Base-by-base conservation (phyloP, 2,329 filamentous ascomycete species). In the Reticulascus tulasneorum region DNA sequence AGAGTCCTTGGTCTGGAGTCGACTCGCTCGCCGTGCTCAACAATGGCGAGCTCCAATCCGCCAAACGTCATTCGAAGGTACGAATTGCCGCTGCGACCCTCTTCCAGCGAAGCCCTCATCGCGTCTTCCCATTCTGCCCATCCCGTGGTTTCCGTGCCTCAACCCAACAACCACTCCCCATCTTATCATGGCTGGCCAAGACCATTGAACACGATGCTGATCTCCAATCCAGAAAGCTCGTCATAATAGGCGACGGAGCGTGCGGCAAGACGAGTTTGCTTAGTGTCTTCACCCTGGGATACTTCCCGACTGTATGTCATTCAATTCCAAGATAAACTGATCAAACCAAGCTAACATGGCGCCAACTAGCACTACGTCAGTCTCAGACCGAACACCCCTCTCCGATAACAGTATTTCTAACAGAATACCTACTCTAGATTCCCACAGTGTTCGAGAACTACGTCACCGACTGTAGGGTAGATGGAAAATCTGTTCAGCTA, bases 401-500 rank as follows among this genome's bases (percentile, higher is more conserved):
- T 20, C 20, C 27, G 31, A 16, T n/a, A 40, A 11, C 22, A 53
- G 47, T 15, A 22, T 27, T 20, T 11, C 36, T 38, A 34, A 39
- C 30, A 29, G 27, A 17, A 15, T 23, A 9, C 26, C n/a, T 32
- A 6, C 44, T 58, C 50, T 61, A 89, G 83, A 90, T 95, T 33
- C 93, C 93, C 2, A 98, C 93, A 29, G 93, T 98, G 23, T 98
- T 98, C 64, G 93, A 98, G 60, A 98, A 98, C 69, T 98, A 98
- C 57, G 93, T 98, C 47, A 98, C 93, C 51, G 93, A 98, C 67
- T 98, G 93, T 66, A 79, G 91, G 67, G 93, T 98, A 42, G 93
- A 98, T 60, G 93, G 93, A 55, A 95, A 95, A 62, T 95, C 88
- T n/a, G 93, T 98, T 24, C 93, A 98, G 68, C 75, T 98, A 46